Evolutionary conservation across 768 basidiomycete species (phyloP), one percentile per base, ranked within the genome.

Genomic region (Naganishia vishniacii): DNA sequence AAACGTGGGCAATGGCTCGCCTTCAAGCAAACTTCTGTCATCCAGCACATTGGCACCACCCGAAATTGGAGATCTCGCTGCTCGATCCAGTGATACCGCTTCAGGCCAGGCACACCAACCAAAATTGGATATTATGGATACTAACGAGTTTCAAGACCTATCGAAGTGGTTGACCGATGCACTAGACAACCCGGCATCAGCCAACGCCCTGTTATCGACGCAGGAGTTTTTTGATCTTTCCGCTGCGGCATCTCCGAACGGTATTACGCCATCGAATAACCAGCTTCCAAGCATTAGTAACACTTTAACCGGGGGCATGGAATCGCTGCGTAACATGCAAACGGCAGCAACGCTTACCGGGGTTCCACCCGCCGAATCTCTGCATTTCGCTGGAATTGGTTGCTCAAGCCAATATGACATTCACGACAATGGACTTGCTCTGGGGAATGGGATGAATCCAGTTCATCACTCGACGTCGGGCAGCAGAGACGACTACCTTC

Each of bases 221-320:
- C 67, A 69, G 20, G 75, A 77, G 25, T 77, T 75, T 68, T 75
- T 78, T 51, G 74, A 76, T 48, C 62, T 74, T 32, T 66, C 66
- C 12, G 72, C 72, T 20, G 72, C 75, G 11, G 70, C 70, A 11
- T 69, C 68, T 4, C 69, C 67, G 7, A 61, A 63, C 0, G 53
- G 53, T 23, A 13, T 40, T 12, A 6, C 11, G 18, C 20, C 32
- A 12, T 66, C 68, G 20, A 28, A 44, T 28, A 60, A 60, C 18
- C 59, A 44, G 59, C 16, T 45, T n/a, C 16, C 42, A 18, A 28
- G 45, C 25, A 60, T 60, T 25, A 15, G 32, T 23, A 40, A 20
- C 11, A 41, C 37, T 15, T 28, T 48, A 23, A 34, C 31, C 16
- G 25, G 20, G 18, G 62, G 42, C 18, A 12, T 18, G 15, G 28